These are phyloP conservation scores for Chaetothyriales sp. DNA, from an alignment of 2,329 filamentous ascomycete genomes.

Conservation along the genomic window DNA sequence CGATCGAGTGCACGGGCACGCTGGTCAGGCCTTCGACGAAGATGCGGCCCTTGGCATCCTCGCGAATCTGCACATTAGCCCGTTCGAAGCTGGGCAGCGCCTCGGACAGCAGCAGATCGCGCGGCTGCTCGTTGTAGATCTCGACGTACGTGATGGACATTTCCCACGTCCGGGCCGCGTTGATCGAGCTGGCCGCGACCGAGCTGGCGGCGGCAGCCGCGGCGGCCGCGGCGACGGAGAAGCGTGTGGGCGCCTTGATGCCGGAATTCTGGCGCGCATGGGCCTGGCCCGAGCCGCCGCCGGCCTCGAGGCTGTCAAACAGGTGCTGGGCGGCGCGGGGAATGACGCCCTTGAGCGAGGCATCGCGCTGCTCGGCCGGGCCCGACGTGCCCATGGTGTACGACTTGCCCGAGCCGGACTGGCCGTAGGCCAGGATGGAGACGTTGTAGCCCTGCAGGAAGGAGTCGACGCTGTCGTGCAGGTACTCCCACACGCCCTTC, in stretches of 20 bases:
- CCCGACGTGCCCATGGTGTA: slow-evolving; percentile 98
- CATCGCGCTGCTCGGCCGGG: slow-evolving; percentile 58
- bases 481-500: slow-evolving; percentile 86
- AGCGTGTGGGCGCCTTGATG: slow-evolving; percentile 58
- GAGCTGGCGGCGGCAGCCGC: no score
- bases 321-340: slow-evolving; percentile 74
- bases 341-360: slow-evolving; percentile 76
- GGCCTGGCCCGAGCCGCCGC: slow-evolving; percentile 42
- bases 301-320: slow-evolving; percentile 59
- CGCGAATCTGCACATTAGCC: slow-evolving; percentile 71
- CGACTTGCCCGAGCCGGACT: slow-evolving; percentile 94
- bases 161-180: slow-evolving; percentile 66
- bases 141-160: slow-evolving; percentile 89
- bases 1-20: slow-evolving; percentile 76
- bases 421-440: slow-evolving; percentile 88
- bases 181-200: slow-evolving; percentile 39
- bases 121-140: slow-evolving; percentile 94
- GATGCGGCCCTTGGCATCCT: slow-evolving; percentile 90
- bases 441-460: slow-evolving; percentile 98
- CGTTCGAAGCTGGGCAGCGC: slow-evolving; percentile 56
- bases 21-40: slow-evolving; percentile 81
- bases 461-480: slow-evolving; percentile 75
- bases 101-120: slow-evolving; percentile 77
- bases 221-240: slow-evolving; percentile 54
- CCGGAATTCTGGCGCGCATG: slow-evolving; percentile 55